Evolutionary conservation across 2,329 filamentous ascomycete genomes (phyloP).

Genomic region (Leptographium galeiforme): DNA sequence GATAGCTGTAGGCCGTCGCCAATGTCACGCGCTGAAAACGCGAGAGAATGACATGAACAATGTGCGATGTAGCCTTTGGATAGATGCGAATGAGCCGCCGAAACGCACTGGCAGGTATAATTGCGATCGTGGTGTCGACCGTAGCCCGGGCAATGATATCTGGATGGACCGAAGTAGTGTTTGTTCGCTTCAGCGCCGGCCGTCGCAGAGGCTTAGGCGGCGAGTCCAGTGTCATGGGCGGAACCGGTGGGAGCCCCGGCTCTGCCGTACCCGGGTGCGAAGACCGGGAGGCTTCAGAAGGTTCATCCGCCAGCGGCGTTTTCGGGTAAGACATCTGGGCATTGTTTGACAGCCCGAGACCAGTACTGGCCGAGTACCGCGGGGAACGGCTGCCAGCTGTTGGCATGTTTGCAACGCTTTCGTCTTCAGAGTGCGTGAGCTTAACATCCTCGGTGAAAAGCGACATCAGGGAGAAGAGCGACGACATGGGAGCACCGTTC

Average conservation of each 20-base stretch:
- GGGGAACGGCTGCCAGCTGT: slow-evolving; percentile 16
- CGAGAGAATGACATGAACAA: slow-evolving; percentile 93
- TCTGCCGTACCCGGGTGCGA: slow-evolving; percentile 7
- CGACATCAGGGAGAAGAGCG: slow-evolving; percentile 90
- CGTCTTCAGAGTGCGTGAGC: slow-evolving; percentile 57
- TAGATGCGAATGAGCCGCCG: slow-evolving; percentile 84
- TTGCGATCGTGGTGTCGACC: slow-evolving; percentile 93
- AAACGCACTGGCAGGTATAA: slow-evolving; percentile 94
- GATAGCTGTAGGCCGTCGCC: slow-evolving; percentile 85
- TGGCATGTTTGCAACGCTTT: slow-evolving; percentile 21
- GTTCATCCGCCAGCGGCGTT: slow-evolving; percentile 11
- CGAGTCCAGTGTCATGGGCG: slow-evolving; percentile 58
- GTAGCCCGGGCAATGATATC: slow-evolving; percentile 95
- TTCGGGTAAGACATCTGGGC: slow-evolving; percentile 23
- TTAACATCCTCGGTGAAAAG: slow-evolving; percentile 93
- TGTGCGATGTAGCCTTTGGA: slow-evolving; percentile 90
- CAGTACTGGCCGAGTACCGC: slow-evolving; percentile 16
- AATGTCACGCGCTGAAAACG: slow-evolving; percentile 89
- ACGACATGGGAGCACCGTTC: slow-evolving; percentile 97
- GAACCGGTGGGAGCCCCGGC: slow-evolving; percentile 44
- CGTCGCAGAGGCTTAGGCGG: slow-evolving; percentile 21
- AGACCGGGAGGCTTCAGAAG: slow-evolving; percentile 8
- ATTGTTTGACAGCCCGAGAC: slow-evolving; percentile 19
- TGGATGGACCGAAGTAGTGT: slow-evolving; percentile 72
- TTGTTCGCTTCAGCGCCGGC: slow-evolving; percentile 29